phyloP scores from a whole-genome alignment of 345 rosid species.

The Eutrema yunnanense region DNA sequence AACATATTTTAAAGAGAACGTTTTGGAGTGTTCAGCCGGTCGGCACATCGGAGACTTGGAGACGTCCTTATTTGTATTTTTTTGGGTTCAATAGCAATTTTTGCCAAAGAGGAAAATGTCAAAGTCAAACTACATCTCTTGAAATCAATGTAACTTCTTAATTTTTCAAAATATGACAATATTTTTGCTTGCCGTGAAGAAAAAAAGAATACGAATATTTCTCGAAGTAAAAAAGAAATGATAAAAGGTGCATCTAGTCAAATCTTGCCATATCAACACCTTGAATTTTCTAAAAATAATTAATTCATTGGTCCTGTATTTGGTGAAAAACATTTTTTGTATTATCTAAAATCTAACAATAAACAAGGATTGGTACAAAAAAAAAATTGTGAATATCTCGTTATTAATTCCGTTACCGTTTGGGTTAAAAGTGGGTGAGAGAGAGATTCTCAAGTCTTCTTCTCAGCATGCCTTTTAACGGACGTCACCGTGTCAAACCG shows the following conservation, averaged over 20 bases:
- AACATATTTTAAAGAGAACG: constrained; percentile 4
- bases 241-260: background rate
- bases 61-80: background rate
- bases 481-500: constrained; percentile 25
- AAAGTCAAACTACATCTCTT: constrained; percentile 12
- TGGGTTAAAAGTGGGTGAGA: constrained; percentile 9
- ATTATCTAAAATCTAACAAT: constrained; percentile 3
- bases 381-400: background rate
- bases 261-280: constrained; percentile 2
- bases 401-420: constrained; percentile 3
- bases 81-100: background rate
- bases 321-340: background rate
- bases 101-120: constrained; percentile 4
- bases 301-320: background rate
- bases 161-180: background rate
- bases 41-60: background rate
- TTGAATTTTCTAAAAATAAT: background rate
- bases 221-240: background rate
- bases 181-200: background rate
- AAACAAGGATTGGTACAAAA: background rate
- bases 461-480: constrained; percentile 2
- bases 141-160: background rate
- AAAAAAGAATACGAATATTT: background rate
- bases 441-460: background rate
- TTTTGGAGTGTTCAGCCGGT: constrained; percentile 3